Conservation (phyloP, 2,329 filamentous ascomycete species). For the Cryphonectria radicalis region DNA sequence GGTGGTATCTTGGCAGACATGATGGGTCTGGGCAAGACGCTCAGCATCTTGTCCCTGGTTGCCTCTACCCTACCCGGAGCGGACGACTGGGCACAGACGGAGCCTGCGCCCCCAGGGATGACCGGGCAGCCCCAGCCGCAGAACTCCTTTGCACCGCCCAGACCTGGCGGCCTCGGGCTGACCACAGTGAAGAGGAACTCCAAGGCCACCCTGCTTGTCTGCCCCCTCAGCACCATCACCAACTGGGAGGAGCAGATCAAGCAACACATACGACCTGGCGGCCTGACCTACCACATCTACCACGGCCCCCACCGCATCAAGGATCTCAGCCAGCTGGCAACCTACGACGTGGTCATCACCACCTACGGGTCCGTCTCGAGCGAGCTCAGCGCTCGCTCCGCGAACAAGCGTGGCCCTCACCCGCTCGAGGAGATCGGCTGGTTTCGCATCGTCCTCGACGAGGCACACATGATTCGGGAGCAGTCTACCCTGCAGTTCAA, state of each 20-base stretch:
- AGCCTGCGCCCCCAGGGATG: constrained; percentile 54
- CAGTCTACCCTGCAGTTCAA: constrained; percentile 81
- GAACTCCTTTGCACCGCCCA: constrained; percentile 44
- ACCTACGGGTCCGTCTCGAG: constrained; percentile 89
- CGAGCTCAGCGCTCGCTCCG: constrained; percentile 70
- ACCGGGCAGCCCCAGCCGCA: constrained; percentile 41
- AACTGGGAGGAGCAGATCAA: constrained; percentile 96
- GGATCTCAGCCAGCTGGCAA: constrained; percentile 67
- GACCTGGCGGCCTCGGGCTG: constrained; percentile 50
- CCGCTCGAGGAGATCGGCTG: constrained; percentile 81
- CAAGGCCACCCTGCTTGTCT: constrained; percentile 82
- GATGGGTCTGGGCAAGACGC: constrained; percentile 87
- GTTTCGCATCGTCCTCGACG: constrained; percentile 93
- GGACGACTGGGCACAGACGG: constrained; percentile 59
- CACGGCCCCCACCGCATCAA: constrained; percentile 80
- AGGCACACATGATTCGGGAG: constrained; percentile 93
- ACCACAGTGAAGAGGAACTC: constrained; percentile 67
- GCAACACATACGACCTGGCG: constrained; percentile 70
- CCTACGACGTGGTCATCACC: constrained; percentile 85
- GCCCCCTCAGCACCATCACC: constrained; percentile 85
- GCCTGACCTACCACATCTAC: constrained; percentile 78
- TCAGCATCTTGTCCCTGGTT: constrained; percentile 83
- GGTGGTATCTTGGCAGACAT: constrained; percentile 82
- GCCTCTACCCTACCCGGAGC: constrained; percentile 68
- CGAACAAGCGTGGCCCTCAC: constrained; percentile 61